Base-by-base conservation (phyloP, 2,329 filamentous ascomycete species). In the Botryotinia narcissicola region DNA sequence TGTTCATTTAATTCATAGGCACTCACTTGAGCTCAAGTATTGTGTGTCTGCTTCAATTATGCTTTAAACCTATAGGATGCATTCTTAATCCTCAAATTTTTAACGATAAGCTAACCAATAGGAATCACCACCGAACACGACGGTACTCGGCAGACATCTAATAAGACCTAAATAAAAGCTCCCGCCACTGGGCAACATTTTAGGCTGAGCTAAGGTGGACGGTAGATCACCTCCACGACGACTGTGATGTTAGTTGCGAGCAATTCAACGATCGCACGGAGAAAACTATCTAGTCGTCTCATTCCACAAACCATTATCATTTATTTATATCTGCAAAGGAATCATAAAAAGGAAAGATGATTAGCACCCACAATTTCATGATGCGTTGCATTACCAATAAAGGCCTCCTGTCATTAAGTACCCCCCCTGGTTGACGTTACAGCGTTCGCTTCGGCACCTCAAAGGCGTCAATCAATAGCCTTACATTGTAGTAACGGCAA, bases 381-480 rank as follows among this genome's bases (percentile, higher is more conserved):
- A 57, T 68, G 64, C 35, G 48, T 25, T 32, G 25, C 48, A 32
- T 57, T 57, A 57, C 64, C 32, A 57, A 42, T 9, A 25, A 57
- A 54, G 25, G 9, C 2, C 9, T 42, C 48, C 48, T 57, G 48
- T 68, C n/a, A 25, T 18, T 22, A 20, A 40, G 25, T 54, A 68
- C 6, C 48, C 64, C 64, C 35, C 48, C 64, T 32, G 6, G 35
- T 29, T 40, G 35, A 68, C 25, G 64, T 57, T 57, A 22, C 48
- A 68, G 40, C 48, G n/a, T 57, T 68, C 66, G 66, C 48, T 68
- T 57, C 66, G 46, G 66, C 48, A 68, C 48, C 32, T 57, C 48
- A 20, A 57, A 68, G 66, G 66, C 66, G 48, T 42, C 48, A 68
- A 42, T 57, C 5, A 42, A 57, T 57, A 68, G 48, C 40, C 40